Base-by-base conservation (phyloP, 2,329 filamentous ascomycete species). In the Clonostachys sp. region DNA sequence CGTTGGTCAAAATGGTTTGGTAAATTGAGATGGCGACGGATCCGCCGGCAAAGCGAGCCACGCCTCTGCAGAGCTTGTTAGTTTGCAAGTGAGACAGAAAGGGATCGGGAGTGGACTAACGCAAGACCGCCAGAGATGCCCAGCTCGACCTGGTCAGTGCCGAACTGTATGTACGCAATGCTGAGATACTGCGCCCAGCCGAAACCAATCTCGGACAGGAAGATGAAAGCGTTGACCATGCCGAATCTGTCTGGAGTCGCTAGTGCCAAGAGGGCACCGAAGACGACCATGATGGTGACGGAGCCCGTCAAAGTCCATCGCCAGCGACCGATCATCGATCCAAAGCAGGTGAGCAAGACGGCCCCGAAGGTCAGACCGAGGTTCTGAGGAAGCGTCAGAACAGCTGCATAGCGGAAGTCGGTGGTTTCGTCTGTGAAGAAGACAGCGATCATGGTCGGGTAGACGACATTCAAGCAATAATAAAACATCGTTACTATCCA, bases 401-500 rank as follows among this genome's bases (percentile, higher is more conserved):
- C 0, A 87, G 78, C 0, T 86, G 85, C 2, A 53, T 91, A 71
- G 0, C 83, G 83, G 36, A 89, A 80, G 6, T 87, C 77, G 46
- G 66, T 71, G 30, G 78, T 82, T 61, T 92, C 87, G 55, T 91
- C 81, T 58, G 92, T 92, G 52, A 91, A 57, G 36, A 83, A 73
- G 5, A 91, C 70, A 6, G 73, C 66, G 44, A 74, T 73, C 70
- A 74, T 74, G 14, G 68, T 70, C 0, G 73, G 72, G 52, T 66
- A 75, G 13, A 75, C 59, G 41, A 75, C 66, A 49, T 68, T 72
- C 40, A 64, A 66, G 34, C 65, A 66, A 55, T 76, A 77, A 58
- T 75, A 77, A 55, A 75, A 75, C 73, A 77, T 77, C 48, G 70
- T 76, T 17, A 75, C 24, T 30, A 30, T 30, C 24, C 24, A 30